phyloP scores from a whole-genome alignment of 208 protist genomes.

The Wallacemonas sp. region DNA sequence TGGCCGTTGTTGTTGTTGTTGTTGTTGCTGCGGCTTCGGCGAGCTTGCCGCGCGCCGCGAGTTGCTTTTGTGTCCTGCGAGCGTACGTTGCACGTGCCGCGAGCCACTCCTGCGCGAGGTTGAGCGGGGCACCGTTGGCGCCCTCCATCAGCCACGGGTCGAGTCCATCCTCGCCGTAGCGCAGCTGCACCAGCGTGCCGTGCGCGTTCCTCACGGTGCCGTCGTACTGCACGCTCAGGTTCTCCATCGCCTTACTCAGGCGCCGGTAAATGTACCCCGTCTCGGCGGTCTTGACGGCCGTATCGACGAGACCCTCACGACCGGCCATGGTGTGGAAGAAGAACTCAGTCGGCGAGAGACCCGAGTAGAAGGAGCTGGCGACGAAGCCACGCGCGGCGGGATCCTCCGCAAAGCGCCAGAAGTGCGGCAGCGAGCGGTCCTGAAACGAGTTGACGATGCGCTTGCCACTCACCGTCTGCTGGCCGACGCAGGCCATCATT shows the following conservation, averaged over 20 bases:
- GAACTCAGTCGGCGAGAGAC: constrained; percentile 98
- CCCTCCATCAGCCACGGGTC: constrained; percentile 98
- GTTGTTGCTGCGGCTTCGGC: constrained; percentile 15
- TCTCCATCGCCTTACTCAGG: constrained; percentile 99
- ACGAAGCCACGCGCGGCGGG: constrained; percentile 98
- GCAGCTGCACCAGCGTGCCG: constrained; percentile 95
- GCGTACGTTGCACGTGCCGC: constrained; percentile 60
- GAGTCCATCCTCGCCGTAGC: constrained; percentile 99
- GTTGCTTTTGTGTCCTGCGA: constrained; percentile 20
- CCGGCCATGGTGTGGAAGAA: constrained; percentile 99
- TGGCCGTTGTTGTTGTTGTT: too few relatives aligned
- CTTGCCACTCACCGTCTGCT: constrained; percentile 98
- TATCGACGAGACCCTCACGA: constrained; percentile 98
- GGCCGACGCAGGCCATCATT: constrained; percentile 99
- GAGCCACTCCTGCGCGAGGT: constrained; percentile 87
- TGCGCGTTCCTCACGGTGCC: constrained; percentile 95
- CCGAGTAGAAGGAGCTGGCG: constrained; percentile 98
- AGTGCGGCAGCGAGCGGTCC: constrained; percentile 98
- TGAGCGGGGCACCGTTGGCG: constrained; percentile 67
- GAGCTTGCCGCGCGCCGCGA: background rate
- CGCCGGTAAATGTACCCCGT: constrained; percentile 99
- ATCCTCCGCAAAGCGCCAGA: constrained; percentile 84
- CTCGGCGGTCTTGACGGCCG: constrained; percentile 99
- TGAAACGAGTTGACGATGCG: constrained; percentile 98
- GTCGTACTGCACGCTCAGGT: constrained; percentile 98